A percentile compares a stretch with the other conserved stretches of the same genome.
Conservation (phyloP, 139 green algal genomes). For the Astrephomene gubernaculifera region DNA sequence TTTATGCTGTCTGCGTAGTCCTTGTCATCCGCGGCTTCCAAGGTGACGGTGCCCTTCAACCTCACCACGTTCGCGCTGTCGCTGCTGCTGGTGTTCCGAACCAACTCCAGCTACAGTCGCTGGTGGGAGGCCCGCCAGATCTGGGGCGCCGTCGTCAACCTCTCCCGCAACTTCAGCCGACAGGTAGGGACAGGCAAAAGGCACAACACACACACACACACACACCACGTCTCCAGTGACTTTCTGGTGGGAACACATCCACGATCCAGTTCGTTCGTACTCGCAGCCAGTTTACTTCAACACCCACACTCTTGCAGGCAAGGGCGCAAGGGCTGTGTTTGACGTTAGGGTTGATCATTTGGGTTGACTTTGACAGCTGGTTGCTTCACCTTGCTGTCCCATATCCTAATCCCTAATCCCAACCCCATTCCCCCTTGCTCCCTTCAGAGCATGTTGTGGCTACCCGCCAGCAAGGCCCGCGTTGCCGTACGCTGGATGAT, state of each 20-base stretch:
- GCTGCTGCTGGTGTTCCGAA: constrained; percentile 76
- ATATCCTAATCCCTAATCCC: background rate
- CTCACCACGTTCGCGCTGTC: constrained; percentile 44
- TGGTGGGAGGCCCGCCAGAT: constrained; percentile 40
- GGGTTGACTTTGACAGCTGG: no score
- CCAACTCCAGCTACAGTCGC: constrained; percentile 68
- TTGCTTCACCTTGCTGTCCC: no score
- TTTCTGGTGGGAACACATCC: no score
- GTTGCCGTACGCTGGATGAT: constrained; percentile 47
- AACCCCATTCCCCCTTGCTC: background rate
- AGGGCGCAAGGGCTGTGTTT: no score
- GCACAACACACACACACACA: no score
- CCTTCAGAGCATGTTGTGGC: constrained; percentile 29
- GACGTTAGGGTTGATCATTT: no score
- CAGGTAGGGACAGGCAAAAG: no score
- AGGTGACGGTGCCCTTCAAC: constrained; percentile 38
- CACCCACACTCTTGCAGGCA: no score
- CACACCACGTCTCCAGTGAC: no score
- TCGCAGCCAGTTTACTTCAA: no score
- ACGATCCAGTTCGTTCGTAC: no score
- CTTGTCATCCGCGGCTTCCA: background rate
- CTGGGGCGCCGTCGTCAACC: constrained; percentile 38
- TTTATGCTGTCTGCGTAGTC: no score
- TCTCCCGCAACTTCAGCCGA: constrained; percentile 20
- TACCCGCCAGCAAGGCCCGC: background rate